Base-by-base conservation (phyloP, 345 rosid genomes). In the Euclidium syriacum region DNA sequence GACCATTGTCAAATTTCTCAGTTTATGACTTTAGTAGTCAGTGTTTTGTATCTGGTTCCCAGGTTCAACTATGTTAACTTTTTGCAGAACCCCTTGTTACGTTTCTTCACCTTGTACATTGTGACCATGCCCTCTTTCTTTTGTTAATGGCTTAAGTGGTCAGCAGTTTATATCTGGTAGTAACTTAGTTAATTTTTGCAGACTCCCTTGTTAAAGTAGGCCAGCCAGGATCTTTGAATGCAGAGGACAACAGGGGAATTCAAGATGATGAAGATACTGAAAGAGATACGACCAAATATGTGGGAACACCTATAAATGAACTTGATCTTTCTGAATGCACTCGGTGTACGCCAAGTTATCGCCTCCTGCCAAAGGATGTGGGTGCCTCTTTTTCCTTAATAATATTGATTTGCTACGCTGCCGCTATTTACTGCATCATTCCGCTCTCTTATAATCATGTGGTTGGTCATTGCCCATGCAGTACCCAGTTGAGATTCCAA, bases 271-370 rank as follows among this genome's bases (percentile, higher is more conserved):
- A 77, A 62, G 54, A 77, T 55, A 81, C 79, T 73, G 87, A 82
- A 43, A 80, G 76, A 75, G 95, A 88, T 40, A 78, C 95, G 66
- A 75, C 83, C 83, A 89, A 85, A 80, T 78, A 78, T 82, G 34
- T 78, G 58, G 80, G 77, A 74, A 85, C 85, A 60, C 89, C 99
- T 41, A 85, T 94, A 55, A 87, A 86, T 62, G 99, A 94, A 75
- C 96, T 94, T 73, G 99, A 94, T 72, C 85, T 90, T 50, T 90
- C 99, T 62, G 82, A 88, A 62, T 90, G 96, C 74, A 91, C 85
- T 69, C 81, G 75, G 40, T 90, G 99, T 78, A 88, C 96, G 34
- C 98, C 98, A 71, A 95, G 99, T 65, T 94, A 94, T 77, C 82
- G 99, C 6, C 92, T 86, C 72, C 85, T 94, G 50, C 99, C 99